Conservation (phyloP, 1,284 basidiomycete species). For the Testicularia cyperi region DNA sequence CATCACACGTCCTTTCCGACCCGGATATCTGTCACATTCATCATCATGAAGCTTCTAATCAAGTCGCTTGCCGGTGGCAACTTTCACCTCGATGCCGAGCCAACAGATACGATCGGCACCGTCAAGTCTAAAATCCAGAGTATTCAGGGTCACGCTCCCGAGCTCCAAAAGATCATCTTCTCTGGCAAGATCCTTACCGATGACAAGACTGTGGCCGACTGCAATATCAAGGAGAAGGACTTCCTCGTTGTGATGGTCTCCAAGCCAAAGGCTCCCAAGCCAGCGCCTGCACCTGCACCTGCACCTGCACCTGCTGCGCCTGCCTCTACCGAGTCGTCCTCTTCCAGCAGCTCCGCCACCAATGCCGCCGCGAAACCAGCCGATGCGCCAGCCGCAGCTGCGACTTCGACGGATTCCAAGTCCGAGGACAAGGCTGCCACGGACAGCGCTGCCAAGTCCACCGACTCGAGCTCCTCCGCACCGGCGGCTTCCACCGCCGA, state of each 20-base stretch:
- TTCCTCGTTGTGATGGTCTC: conserved; percentile 98
- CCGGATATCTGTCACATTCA: too few species aligned
- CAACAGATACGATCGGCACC: conserved; percentile 64
- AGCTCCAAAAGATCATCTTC: conserved; percentile 90
- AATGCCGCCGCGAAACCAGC: background rate
- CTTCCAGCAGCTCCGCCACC: conserved; percentile 62
- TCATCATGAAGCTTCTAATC: conserved; percentile 56
- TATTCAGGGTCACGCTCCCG: conserved; percentile 73
- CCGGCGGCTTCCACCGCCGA: background rate
- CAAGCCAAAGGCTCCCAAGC: conserved; percentile 62
- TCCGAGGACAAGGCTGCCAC: conserved; percentile 18
- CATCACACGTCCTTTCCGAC: too few species aligned
- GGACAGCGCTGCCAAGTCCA: background rate
- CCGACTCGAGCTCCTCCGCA: conserved; percentile 2
- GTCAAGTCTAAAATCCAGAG: conserved; percentile 85
- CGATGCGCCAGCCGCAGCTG: conserved; percentile 58
- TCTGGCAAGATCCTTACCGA: conserved; percentile 91
- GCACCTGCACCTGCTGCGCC: conserved; percentile 15
- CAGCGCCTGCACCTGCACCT: conserved; percentile 45
- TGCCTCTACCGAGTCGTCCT: conserved; percentile 49
- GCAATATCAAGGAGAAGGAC: conserved; percentile 96
- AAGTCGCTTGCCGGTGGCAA: conserved; percentile 58
- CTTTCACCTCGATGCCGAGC: conserved; percentile 56
- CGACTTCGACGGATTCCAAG: conserved; percentile 33
- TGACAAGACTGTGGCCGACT: conserved; percentile 81